Evolutionary conservation across 2,329 filamentous ascomycete species (phyloP), one percentile per base, ranked within the genome.

Genomic region (Saccharata proteae): DNA sequence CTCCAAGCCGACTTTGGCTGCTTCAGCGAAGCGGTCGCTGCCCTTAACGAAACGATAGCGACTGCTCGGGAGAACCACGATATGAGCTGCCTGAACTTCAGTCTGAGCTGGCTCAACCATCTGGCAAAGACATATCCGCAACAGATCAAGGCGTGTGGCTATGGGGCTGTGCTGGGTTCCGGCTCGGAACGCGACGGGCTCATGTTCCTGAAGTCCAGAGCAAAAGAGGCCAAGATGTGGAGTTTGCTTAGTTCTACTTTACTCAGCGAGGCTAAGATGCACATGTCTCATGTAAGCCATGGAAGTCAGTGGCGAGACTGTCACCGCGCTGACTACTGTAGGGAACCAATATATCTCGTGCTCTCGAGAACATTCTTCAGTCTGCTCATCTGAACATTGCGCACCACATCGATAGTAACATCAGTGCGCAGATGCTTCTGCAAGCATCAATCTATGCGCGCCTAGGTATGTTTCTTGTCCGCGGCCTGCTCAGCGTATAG

Each of bases 1-100:
- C 69, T 96, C 4, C 88, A 98, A 49, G 83, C 86, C 11, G 90
- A 96, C 52, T 96, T 96, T 61, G 86, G 86, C 27, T 93, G 83
- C 49, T 78, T 85, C 52, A 71, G 74, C 23, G 86, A 96, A 57
- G 88, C 88, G 5, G 71, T 96, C n/a, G 74, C 83, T 8, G 82
- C 88, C 9, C 93, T 98, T 76, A 76, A 93, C 25, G 90, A 96
- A 54, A 86, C 88, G 0, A 85, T 98, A 19, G 78, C 86, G 0
- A 93, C 85, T n/a, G 90, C 90, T 1, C 68, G 88, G 39, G 90
- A 96, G 54, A 93, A 92, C 43, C 78, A 85, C 41, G 90, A 98
- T 49, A 82, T 84, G 65, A 77, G 73, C 4, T 96, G 90, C 49
- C 67, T 98, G 35, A 96, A 94, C 54, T 96, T 93, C 57, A 82